phyloP scores from a whole-genome alignment of 768 basidiomycete species.

The Coprinopsis marcescibilis region DNA sequence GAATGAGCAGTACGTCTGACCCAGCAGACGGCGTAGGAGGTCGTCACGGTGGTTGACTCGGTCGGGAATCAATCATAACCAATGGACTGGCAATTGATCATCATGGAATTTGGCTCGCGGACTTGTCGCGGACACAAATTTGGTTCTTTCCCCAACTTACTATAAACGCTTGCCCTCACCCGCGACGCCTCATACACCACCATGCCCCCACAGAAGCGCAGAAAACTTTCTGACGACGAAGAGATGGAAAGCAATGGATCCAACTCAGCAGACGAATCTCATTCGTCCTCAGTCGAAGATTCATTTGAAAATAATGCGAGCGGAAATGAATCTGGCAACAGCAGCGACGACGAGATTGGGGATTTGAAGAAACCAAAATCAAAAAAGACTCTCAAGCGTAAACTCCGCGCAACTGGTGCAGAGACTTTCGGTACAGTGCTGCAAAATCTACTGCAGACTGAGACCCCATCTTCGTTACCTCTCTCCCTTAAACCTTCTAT shows the following conservation, averaged over 20 bases:
- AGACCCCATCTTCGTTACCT: slow-evolving; percentile 63
- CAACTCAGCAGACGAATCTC: slow-evolving; percentile 6
- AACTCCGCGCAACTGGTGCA: slow-evolving; percentile 72
- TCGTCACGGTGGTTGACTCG: slow-evolving; percentile 7
- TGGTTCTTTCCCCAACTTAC: slow-evolving; percentile 7
- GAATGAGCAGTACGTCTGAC: not conserved
- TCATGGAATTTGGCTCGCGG: too few relatives aligned
- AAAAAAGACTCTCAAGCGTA: slow-evolving; percentile 75
- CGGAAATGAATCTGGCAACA: slow-evolving; percentile 21
- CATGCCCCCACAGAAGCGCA: slow-evolving; percentile 54
- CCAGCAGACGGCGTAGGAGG: slow-evolving; percentile 6
- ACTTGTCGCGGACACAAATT: slow-evolving; percentile 4
- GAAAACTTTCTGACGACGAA: slow-evolving; percentile 32
- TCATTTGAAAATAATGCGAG: slow-evolving; percentile 18
- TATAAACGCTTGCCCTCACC: slow-evolving; percentile 7
- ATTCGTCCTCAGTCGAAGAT: slow-evolving; percentile 18
- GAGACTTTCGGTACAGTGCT: slow-evolving; percentile 72
- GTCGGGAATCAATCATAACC: slow-evolving; percentile 4
- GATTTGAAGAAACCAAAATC: slow-evolving; percentile 56
- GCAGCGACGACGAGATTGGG: slow-evolving; percentile 64
- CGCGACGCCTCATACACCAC: slow-evolving; percentile 6
- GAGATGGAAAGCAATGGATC: slow-evolving; percentile 12
- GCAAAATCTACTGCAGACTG: slow-evolving; percentile 64
- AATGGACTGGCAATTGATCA: not conserved
- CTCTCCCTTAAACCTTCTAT: slow-evolving; percentile 77